Conservation (phyloP, 2,329 filamentous ascomycete species). For the Drechslerella dactyloides region DNA sequence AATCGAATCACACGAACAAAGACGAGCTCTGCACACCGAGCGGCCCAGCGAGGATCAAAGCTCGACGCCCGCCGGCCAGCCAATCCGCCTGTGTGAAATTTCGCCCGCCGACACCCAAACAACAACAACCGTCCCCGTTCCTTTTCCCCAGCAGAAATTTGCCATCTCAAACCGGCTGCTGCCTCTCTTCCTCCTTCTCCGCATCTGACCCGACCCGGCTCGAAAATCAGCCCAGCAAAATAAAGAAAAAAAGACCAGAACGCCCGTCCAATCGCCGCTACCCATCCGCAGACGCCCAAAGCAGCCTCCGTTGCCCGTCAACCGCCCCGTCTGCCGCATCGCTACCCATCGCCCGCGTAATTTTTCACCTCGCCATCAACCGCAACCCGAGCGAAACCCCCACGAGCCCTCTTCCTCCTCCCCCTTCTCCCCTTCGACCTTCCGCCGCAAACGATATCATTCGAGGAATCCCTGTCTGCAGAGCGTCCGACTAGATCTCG, state of each 20-base stretch:
- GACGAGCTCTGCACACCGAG: too few relatives aligned
- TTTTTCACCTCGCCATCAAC: constrained; percentile 16
- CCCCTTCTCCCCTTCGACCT: constrained; percentile 2
- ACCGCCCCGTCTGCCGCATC: constrained; percentile 11
- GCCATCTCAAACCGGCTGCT: constrained; percentile 19
- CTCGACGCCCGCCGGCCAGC: background rate
- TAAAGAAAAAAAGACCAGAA: background rate
- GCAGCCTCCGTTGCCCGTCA: constrained; percentile 1
- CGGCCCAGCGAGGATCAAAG: too few relatives aligned
- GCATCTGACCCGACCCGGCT: constrained; percentile 37
- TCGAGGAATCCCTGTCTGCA: constrained; percentile 32
- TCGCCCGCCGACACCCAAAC: background rate
- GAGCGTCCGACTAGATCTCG: constrained; percentile 35
- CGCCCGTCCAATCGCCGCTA: constrained; percentile 14
- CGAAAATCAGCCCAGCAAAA: background rate
- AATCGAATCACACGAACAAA: too few relatives aligned
- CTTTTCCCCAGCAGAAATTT: constrained; percentile 30
- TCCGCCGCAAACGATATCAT: constrained; percentile 48
- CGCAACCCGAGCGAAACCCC: background rate
- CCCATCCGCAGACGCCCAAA: constrained; percentile 12
- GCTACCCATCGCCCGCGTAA: constrained; percentile 23
- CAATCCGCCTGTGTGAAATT: background rate
- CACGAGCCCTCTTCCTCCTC: constrained; percentile 37
- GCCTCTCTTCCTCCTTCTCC: constrained; percentile 23
- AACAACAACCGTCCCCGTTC: constrained; percentile 22